A percentile compares a stretch with the other conserved stretches of the same genome.
phyloP scores from a whole-genome alignment of 2,329 filamentous ascomycete genomes.

The Alternaria arborescens region DNA sequence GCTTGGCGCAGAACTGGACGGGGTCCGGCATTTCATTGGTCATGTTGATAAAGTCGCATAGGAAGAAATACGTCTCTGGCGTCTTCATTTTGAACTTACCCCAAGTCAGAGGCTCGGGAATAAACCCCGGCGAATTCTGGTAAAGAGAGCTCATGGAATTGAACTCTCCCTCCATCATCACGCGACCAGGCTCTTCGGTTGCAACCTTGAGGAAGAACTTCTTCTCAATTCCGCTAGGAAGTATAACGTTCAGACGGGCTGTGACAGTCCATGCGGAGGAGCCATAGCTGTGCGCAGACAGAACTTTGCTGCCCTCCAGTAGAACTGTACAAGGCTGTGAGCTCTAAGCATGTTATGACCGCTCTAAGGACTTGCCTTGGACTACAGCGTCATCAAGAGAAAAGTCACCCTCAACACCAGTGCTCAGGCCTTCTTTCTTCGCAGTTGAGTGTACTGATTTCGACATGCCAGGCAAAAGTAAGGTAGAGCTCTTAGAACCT shows the following conservation, averaged over 20 bases:
- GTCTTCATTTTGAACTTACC: background rate
- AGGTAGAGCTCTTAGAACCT: too few species aligned
- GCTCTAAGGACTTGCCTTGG: background rate
- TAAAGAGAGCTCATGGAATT: background rate
- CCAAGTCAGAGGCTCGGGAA: background rate
- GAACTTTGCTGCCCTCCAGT: background rate
- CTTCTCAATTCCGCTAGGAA: background rate
- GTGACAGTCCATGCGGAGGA: background rate
- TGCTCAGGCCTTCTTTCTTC: background rate
- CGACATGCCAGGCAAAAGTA: background rate
- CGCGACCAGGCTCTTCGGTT: background rate
- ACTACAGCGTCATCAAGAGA: background rate
- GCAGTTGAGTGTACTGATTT: background rate
- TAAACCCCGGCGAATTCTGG: background rate
- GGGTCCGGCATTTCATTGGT: background rate
- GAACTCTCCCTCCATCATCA: background rate
- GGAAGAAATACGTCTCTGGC: background rate
- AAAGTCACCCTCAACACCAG: background rate
- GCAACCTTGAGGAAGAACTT: background rate
- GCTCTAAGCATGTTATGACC: too few species aligned
- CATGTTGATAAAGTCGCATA: background rate
- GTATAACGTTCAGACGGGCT: background rate
- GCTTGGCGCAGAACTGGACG: background rate
- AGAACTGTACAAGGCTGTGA: background rate
- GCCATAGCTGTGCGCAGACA: background rate